These are phyloP conservation scores for Hyaloperonospora arabidopsidis DNA, from an alignment of 352 stramenopile species.

Conservation along the genomic window DNA sequence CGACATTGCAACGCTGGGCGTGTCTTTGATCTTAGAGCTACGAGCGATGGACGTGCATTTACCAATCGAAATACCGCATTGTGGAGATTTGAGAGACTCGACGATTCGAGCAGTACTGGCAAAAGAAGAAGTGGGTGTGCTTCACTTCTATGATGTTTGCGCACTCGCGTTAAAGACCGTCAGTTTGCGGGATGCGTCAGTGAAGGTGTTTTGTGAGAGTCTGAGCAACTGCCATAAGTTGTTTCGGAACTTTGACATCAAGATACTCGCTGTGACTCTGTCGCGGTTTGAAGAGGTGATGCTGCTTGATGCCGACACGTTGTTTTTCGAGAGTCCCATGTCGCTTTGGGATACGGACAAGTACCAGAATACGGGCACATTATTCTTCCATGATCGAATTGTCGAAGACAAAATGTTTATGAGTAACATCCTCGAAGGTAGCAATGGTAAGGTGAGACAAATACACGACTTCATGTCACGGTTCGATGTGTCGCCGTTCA, in stretches of 20 bases:
- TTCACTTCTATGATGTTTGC: constrained; percentile 29
- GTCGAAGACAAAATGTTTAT: constrained; percentile 29
- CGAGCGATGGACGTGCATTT: constrained; percentile 18
- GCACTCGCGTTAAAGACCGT: constrained; percentile 8
- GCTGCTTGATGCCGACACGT: constrained; percentile 11
- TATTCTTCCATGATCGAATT: constrained; percentile 47
- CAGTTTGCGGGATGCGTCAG: constrained; percentile 2
- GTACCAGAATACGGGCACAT: constrained; percentile 27
- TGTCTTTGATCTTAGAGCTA: constrained; percentile 28
- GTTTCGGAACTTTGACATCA: constrained; percentile 31
- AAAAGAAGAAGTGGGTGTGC: constrained; percentile 7
- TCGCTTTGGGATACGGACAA: constrained; percentile 23
- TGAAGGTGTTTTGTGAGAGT: constrained; percentile 27
- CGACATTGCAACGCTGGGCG: constrained; percentile 20
- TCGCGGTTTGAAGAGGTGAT: constrained; percentile 45
- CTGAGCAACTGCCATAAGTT: constrained; percentile 21
- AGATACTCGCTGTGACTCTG: constrained; percentile 26
- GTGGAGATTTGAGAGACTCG: constrained; percentile 21
- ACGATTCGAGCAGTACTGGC: constrained; percentile 7
- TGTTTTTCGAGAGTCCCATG: background rate
- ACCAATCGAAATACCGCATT: constrained; percentile 33
- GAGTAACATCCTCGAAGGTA: background rate
- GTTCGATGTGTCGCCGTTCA: constrained; percentile 24
- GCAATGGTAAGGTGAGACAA: background rate
- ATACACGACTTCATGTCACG: constrained; percentile 17